phyloP scores from a whole-genome alignment of 805 yeast species.

The Cephaloascus fragrans region DNA sequence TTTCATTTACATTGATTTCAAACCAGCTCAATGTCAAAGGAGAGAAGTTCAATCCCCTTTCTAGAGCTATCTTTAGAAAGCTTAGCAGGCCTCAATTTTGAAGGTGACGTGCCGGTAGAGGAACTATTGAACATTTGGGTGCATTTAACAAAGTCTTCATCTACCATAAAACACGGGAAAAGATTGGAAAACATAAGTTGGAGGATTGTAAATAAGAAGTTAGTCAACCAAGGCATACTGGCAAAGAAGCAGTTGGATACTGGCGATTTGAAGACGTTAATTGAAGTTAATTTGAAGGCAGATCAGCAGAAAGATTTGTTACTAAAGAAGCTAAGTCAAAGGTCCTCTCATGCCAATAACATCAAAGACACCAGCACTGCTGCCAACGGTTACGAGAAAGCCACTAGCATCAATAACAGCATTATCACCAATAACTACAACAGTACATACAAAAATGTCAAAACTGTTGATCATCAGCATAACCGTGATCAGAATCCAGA shows the following conservation, averaged over 20 bases:
- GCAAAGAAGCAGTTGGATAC: constrained; percentile 10
- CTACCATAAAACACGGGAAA: constrained; percentile 18
- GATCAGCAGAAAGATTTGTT: constrained; percentile 10
- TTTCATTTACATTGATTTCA: too few relatives aligned
- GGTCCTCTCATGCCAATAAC: constrained; percentile 9
- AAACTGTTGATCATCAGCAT: background rate
- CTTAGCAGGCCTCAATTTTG: background rate
- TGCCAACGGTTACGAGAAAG: constrained; percentile 3
- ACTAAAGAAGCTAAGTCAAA: constrained; percentile 7
- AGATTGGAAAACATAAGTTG: constrained; percentile 23
- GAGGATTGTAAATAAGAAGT: constrained; percentile 20
- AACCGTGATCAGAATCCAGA: background rate
- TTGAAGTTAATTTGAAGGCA: constrained; percentile 13
- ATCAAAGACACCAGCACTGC: background rate
- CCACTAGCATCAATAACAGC: constrained; percentile 9
- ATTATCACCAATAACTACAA: background rate
- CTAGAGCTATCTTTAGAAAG: background rate
- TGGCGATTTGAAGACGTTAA: constrained; percentile 16
- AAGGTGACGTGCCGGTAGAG: background rate
- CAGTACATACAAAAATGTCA: background rate
- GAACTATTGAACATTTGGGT: background rate
- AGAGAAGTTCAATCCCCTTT: background rate
- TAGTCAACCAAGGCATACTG: constrained; percentile 5
- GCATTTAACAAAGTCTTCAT: constrained; percentile 16
- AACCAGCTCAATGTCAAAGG: background rate